Evolutionary conservation across 2,329 filamentous ascomycete species (phyloP), one percentile per base, ranked within the genome.

Genomic region (Alternaria triticimaculans): DNA sequence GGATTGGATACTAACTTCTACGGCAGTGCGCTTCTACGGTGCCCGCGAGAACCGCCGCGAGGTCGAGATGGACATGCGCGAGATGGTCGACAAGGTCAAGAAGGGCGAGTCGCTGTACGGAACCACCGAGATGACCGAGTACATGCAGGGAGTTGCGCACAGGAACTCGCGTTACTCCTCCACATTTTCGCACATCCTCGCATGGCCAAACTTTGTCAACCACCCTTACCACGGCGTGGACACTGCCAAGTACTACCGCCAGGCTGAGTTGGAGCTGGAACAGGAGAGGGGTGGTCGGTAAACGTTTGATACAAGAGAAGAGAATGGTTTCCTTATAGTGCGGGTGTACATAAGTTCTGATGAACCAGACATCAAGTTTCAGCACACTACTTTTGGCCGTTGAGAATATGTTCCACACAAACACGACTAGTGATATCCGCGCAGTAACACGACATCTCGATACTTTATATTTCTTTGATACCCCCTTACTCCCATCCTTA

Each of bases 161-260:
- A 87, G 96, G 73, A 97, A 99, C 85, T 97, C 94, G 76, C 88
- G 96, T 78, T 98, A 97, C 85, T 90, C 92, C 41, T 91, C 92
- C 44, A 85, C 96, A 30, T 96, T 95, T 81, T 84, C 92, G 70
- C 91, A 94, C 78, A 88, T 95, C 58, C 84, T 99, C 60, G 94
- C 95, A 43, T 98, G 94, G 96, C 95, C 97, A 84, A 99, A 99
- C 86, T 92, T 99, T 83, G 95, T 97, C 77, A 98, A 99, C 83
- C 96, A 99, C 83, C 76, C 69, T 23, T 78, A 79, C 87, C 96
- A 99, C 80, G 96, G 96, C 72, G 92, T 99, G 63, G 96, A 99
- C 80, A 99, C 96, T 30, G 94, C 95, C 69, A 99, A 99, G 85
- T 99, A 99, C 85, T 99, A 97, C 83, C 90, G 91, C 80, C 93